These are phyloP conservation scores for Jackrogersella multiformis DNA, from an alignment of 495 filamentous ascomycete genomes.

Conservation along the genomic window DNA sequence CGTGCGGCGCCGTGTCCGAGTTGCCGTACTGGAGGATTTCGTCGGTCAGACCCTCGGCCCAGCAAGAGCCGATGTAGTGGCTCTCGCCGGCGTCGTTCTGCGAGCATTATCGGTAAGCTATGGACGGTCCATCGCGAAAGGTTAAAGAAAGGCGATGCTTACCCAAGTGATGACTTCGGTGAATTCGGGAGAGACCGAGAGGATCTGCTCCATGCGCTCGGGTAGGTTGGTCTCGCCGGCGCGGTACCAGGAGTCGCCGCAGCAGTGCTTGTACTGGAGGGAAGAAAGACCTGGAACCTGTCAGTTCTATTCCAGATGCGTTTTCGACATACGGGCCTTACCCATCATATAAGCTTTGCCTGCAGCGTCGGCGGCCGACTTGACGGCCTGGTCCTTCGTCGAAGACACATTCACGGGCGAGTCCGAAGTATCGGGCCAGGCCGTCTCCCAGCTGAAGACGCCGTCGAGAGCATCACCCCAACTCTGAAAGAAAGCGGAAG, in stretches of 20 bases:
- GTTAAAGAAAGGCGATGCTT: background rate
- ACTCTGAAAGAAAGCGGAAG: slow-evolving; percentile 35
- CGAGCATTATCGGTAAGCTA: slow-evolving; percentile 1
- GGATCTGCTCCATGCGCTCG: slow-evolving; percentile 47
- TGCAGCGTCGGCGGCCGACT: slow-evolving; percentile 35
- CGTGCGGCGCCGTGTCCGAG: slow-evolving; percentile 35
- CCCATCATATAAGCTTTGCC: slow-evolving; percentile 53
- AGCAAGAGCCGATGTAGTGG: slow-evolving; percentile 59
- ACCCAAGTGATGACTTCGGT: slow-evolving; percentile 51
- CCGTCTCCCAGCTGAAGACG: slow-evolving; percentile 50
- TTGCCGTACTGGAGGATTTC: slow-evolving; percentile 47
- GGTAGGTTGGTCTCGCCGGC: slow-evolving; percentile 54
- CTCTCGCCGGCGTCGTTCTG: slow-evolving; percentile 55
- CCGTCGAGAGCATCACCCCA: slow-evolving; percentile 45
- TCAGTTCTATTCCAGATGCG: background rate
- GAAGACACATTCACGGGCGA: slow-evolving; percentile 38
- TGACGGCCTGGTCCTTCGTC: slow-evolving; percentile 34
- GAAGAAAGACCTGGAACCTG: slow-evolving; percentile 30
- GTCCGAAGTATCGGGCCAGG: slow-evolving; percentile 46
- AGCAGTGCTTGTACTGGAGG: slow-evolving; percentile 56
- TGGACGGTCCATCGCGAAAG: background rate
- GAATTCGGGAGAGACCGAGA: slow-evolving; percentile 44
- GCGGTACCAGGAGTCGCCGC: slow-evolving; percentile 52
- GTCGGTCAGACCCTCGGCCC: slow-evolving; percentile 43
- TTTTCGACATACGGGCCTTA: background rate